Base-by-base conservation (phyloP, 352 stramenopile species). In the Aphanomyces invadans region DNA sequence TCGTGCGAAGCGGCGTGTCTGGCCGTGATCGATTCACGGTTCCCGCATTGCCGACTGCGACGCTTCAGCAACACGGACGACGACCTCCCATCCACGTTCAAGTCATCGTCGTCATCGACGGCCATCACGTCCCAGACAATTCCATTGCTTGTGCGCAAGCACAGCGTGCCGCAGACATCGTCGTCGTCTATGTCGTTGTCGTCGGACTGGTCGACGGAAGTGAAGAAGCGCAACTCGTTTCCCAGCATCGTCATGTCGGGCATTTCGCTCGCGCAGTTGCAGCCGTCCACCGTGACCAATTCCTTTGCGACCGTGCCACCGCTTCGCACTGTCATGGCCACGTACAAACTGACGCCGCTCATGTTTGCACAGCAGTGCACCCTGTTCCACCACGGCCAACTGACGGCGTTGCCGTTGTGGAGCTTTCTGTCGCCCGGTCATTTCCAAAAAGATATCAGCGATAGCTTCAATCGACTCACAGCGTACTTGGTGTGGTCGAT, bases 401-500 rank as follows among this genome's bases (percentile, higher is more conserved):
- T 92, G 31, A 60, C 68, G 0, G 59, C 61, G 0, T 59, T 89
- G 19, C 69, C 72, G 36, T 72, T 83, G 2, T 89, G 78, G 80
- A 77, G 81, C 23, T 85, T 92, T 33, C 59, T 89, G 11, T 72
- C 79, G 38, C 63, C 74, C 33, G 77, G 78, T 1, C 75, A 75
- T 31, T 60, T 80, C 65, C 73, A 77, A 1, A 87, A 82, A 52
- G 68, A 77, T 2, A 70, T 88, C 38, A 81, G 79, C 0, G 79
- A 85, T 4, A 73, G 79, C 33, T 90, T 88, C 54, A 89, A 92
- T 46, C 68, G 71, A 1, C 72, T 92, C 32, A 82, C 86, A 31
- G 59, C 71, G 3, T 90, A 85, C 62, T 79, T 90, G 15, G 80
- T 90, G 26, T 92, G 83, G 83, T 89, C 81, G 0, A 77, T 92